Base-by-base conservation (phyloP, 805 yeast species). In the Myxozyma melibiosi region DNA sequence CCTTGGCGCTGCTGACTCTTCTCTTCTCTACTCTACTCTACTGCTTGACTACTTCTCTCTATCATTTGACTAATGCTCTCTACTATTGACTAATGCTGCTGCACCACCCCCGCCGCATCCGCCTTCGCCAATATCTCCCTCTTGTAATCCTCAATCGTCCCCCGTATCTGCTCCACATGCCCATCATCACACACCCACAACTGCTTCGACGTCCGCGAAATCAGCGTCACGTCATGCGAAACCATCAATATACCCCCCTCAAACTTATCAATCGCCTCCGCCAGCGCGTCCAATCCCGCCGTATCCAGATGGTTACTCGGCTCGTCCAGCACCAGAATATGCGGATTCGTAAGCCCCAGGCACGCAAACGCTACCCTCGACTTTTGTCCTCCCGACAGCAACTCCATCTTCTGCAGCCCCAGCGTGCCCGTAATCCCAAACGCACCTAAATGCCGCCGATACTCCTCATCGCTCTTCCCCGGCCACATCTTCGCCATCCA, bases 221-320 rank as follows among this genome's bases (percentile, higher is more conserved):
- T 94, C 69, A 92, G 87, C 28, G 90, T 78, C 42, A 94, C 97
- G 78, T 94, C 99, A 80, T 94, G 99, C 50, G 96, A 88, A 57
- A 94, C 99, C 97, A 94, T 90, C 66, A 94, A 79, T 25, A 94
- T 87, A 73, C 99, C 99, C 70, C 99, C 99, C 68, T 89, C 82
- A 80, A 91, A 94, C 60, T 82, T 84, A 61, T 80, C 84, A 70
- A 94, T 78, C 0, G 98, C 98, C 41, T 87, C 95, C 7, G 94
- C 85, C 59, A 94, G 80, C 0, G 99, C 99, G 72, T 94, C 99
- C 68, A 94, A 78, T 81, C 97, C 99, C 34, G 96, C 86, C 7
- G 97, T 92, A 86, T 94, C 99, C 80, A 94, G 83, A 75, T 94
- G 99, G 76, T 94, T 94, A 5, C 97, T 88, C 74, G 99, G 99